A percentile compares a stretch with the other conserved stretches of the same genome.
Conservation (phyloP, 306 rosid genomes). For the Fragaria ananassa region DNA sequence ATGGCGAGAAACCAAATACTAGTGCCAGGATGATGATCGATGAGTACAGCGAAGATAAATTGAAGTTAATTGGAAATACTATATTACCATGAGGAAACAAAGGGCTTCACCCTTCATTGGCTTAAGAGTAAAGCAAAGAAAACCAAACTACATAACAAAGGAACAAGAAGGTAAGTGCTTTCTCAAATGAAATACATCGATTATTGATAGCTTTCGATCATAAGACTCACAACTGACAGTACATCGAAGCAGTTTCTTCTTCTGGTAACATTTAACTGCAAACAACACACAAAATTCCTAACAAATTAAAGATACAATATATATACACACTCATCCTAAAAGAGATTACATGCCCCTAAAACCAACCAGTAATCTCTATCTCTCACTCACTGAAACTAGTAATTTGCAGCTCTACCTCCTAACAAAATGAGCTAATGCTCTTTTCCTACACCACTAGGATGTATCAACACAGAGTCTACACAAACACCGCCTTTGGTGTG, state of each 20-base stretch:
- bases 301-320: not conserved
- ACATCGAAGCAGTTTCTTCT: slow-evolving; percentile 12
- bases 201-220: not conserved
- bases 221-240: slow-evolving; percentile 5
- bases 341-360: slow-evolving; percentile 10
- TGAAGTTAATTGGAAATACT: not conserved
- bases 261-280: not conserved
- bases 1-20: not conserved
- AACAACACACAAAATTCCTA: slow-evolving; percentile 3
- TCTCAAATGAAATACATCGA: not conserved
- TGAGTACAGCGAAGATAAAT: not conserved
- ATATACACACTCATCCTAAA: not conserved
- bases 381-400: slow-evolving; percentile 12
- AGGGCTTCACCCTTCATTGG: not conserved
- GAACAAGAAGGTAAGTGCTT: not conserved
- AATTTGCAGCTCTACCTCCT: slow-evolving; percentile 25
- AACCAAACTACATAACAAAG: not conserved
- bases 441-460: slow-evolving; percentile 33
- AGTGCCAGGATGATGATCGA: not conserved
- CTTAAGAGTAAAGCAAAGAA: not conserved
- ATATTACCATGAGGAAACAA: not conserved
- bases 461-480: slow-evolving; percentile 70
- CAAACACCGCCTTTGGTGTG: slow-evolving; percentile 93
- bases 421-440: slow-evolving; percentile 28
- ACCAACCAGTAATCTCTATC: not conserved